These are phyloP conservation scores for Infundibulicybe gibba DNA, from an alignment of 768 basidiomycete species.

Conservation along the genomic window DNA sequence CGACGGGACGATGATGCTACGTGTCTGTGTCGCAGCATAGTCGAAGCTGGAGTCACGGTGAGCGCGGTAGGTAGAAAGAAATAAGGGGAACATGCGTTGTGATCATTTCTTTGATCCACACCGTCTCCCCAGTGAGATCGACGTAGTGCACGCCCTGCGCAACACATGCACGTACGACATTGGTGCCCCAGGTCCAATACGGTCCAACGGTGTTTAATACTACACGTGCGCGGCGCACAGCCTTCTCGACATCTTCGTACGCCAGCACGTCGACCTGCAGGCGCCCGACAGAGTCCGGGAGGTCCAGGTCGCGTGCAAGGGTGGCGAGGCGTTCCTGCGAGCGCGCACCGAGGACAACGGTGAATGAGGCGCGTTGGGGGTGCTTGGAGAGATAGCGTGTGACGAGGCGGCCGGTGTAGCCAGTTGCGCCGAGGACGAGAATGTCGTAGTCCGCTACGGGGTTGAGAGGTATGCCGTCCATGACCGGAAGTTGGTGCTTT, in stretches of 20 bases:
- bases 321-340: constrained; percentile 47
- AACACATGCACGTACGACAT: constrained; percentile 75
- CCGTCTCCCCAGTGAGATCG: constrained; percentile 75
- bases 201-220: constrained; percentile 80
- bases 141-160: constrained; percentile 77
- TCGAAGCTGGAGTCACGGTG: constrained; percentile 48
- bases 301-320: constrained; percentile 45
- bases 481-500: no score
- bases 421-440: constrained; percentile 68
- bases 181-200: constrained; percentile 68
- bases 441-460: not conserved
- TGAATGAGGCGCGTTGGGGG: constrained; percentile 55
- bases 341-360: constrained; percentile 67
- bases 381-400: constrained; percentile 64
- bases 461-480: no score
- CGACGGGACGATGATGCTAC: constrained; percentile 74
- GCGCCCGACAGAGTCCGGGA: constrained; percentile 38
- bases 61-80: no score
- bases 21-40: constrained; percentile 63
- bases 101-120: constrained; percentile 66
- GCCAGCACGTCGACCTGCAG: constrained; percentile 62
- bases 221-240: constrained; percentile 56
- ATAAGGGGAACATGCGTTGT: constrained; percentile 36
- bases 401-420: constrained; percentile 72
- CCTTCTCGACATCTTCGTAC: constrained; percentile 46